These are phyloP conservation scores for Nicotiana obtusifolia DNA, from an alignment of 257 asterid genomes.

Conservation along the genomic window DNA sequence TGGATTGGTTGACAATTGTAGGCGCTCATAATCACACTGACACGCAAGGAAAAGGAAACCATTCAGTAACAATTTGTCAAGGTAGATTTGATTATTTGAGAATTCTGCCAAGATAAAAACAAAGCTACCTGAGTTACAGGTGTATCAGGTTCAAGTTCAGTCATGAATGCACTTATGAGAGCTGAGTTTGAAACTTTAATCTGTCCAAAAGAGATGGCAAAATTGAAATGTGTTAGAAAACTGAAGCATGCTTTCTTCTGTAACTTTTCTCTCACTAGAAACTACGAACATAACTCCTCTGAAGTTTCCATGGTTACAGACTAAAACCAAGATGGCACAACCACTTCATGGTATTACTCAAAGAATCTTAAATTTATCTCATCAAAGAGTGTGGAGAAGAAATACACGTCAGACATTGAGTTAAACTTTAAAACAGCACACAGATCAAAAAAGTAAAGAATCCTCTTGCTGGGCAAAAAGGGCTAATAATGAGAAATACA, in stretches of 20 bases:
- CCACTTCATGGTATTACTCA: background rate
- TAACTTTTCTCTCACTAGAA: background rate
- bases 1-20: conserved; percentile 79
- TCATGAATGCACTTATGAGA: conserved; percentile 91
- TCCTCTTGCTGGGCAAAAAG: background rate
- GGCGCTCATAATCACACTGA: conserved; percentile 85
- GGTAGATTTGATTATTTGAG: background rate
- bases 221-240: background rate
- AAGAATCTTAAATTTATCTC: background rate
- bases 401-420: background rate
- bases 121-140: conserved; percentile 69
- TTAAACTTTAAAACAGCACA: background rate
- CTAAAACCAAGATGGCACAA: background rate
- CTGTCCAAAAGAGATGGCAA: conserved; percentile 31
- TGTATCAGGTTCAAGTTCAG: conserved; percentile 81
- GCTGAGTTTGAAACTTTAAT: conserved; percentile 97
- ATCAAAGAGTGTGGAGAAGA: background rate
- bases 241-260: background rate
- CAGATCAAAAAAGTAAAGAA: background rate
- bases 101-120: background rate
- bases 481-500: background rate
- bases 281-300: background rate
- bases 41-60: background rate
- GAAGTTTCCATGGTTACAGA: background rate
- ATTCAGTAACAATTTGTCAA: background rate